Evolutionary conservation across 1,284 basidiomycete species (phyloP), one percentile per base, ranked within the genome.

Genomic region (Sporisorium iseilematis-ciliati): DNA sequence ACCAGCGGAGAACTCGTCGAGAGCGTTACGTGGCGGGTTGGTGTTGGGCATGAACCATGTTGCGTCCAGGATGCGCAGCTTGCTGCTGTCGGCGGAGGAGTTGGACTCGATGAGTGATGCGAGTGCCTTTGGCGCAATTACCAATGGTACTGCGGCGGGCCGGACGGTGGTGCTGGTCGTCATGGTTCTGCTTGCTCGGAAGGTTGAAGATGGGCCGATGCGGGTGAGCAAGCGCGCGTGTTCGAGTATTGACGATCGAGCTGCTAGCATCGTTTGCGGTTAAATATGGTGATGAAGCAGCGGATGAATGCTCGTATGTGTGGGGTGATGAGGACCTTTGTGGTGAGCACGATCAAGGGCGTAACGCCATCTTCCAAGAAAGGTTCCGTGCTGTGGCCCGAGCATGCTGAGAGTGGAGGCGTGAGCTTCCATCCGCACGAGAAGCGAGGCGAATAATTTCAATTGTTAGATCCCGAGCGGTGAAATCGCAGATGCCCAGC

Each of bases 1-100:
- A n/a, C 86, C 82, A 14, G 43, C 35, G 16, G 87, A 79, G 74
- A 90, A 94, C 83, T 95, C 94, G 29, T 89, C 84, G 35, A 85
- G 85, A 1, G 91, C 88, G 64, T 89, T 89, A 63, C 93, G 71
- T 8, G 74, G 69, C 0, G 84, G 89, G 2, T 90, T 88, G 52
- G 90, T 88, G 83, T 91, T 91, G 49, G 93, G 93, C 93, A 95
- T 94, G 84, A 92, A 91, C 93, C 93, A 95, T 43, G 89, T 91
- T 25, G 91, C 90, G 82, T 95, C 94, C 20, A 86, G 65, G 25
- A 85, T 73, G 31, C 81, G 71, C 14, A 77, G 52, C 48, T 67
- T 68, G 46, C 53, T 56, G 46, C 11, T 25, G 41, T 23, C 45
- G 16, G 56, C 23, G 18, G 59, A 43, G 18, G 59, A 43, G 33